Percentiles rank a stretch among this genome's conserved stretches.
Conservation (phyloP, 305 asterid genomes). For the Fraxinus latifolia region DNA sequence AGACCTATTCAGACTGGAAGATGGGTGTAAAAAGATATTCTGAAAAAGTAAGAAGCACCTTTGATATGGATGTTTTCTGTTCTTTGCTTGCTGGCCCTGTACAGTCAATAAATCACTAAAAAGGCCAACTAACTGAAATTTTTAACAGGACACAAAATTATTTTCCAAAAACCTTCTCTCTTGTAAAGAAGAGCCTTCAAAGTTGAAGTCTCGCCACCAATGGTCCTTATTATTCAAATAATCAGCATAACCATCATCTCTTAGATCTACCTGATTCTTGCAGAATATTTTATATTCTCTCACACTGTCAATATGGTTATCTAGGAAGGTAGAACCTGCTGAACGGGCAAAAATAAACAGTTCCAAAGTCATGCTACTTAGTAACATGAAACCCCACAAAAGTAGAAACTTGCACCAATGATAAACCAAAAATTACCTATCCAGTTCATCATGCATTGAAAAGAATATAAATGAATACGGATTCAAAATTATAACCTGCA, state of each 20-base stretch:
- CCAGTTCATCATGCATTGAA: conserved; percentile 5
- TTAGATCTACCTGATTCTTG: conserved; percentile 34
- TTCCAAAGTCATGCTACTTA: conserved; percentile 17
- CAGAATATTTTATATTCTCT: conserved; percentile 34
- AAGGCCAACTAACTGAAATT: conserved; percentile 11
- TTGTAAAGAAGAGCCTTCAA: conserved; percentile 40
- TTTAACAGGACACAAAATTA: neutral
- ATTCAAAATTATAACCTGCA: neutral
- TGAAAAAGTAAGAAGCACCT: conserved; percentile 31
- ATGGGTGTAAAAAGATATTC: conserved; percentile 1
- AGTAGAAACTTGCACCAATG: conserved; percentile 12
- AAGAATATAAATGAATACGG: neutral
- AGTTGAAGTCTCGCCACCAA: conserved; percentile 35
- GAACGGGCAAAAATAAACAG: conserved; percentile 21
- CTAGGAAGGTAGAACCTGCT: conserved; percentile 42
- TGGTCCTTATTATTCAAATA: conserved; percentile 30
- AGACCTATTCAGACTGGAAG: conserved; percentile 3
- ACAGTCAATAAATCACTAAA: neutral
- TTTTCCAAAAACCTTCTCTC: conserved; percentile 40
- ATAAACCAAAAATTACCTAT: neutral
- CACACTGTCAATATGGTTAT: conserved; percentile 34
- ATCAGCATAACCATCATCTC: conserved; percentile 40
- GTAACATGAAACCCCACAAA: conserved; percentile 13
- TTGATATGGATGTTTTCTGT: conserved; percentile 17
- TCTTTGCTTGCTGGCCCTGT: conserved; percentile 31